Base-by-base conservation (phyloP, 805 yeast genomes). In the Candida adriatica region DNA sequence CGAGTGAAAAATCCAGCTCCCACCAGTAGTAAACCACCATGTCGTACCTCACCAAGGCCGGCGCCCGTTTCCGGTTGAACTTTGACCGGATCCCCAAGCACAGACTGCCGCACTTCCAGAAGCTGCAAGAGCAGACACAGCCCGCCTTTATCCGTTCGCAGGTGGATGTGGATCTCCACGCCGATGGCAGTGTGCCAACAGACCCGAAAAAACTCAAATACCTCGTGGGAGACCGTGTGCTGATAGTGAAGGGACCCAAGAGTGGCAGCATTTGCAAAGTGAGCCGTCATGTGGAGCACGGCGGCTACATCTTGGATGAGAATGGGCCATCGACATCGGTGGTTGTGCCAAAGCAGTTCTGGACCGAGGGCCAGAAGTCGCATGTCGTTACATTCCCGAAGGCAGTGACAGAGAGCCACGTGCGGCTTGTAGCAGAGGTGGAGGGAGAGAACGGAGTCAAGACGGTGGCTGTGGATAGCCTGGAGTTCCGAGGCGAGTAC, bases 341-440 rank as follows among this genome's bases (percentile, higher is more conserved):
- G 31, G 75, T 83, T 22, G 68, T 85, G 28, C 95, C 96, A 17
- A 76, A 75, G 45, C 64, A 66, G 30, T 68, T 70, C 46, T 84
- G 94, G 94, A 64, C 70, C 24, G 76, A 72, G 26, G 79, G 79
- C 21, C 92, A 82, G 51, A 66, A 65, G 15, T 70, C 80, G 26
- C 90, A 85, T 44, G 74, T 85, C 26, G 63, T 79, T 16, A 78
- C 79, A 21, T 71, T 73, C 48, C 95, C 95, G 23, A 62, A 61
- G 23, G 68, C 78, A 5, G 68, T 84, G 18, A 71, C 74, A 22
- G 67, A 71, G 39, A 61, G 63, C 16, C 73, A 79, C 42, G 61
- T 88, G 36, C 77, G 79, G 50, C 69, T 90, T 30, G 92, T 90
- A 2, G 88, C 90, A 16, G 82, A 81, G 41, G 68, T 84, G 29